A percentile compares a stretch with the other conserved stretches of the same genome.
These are phyloP conservation scores for Microcyclosporella mali DNA, from an alignment of 2,329 filamentous ascomycete species.

Conservation along the genomic window DNA sequence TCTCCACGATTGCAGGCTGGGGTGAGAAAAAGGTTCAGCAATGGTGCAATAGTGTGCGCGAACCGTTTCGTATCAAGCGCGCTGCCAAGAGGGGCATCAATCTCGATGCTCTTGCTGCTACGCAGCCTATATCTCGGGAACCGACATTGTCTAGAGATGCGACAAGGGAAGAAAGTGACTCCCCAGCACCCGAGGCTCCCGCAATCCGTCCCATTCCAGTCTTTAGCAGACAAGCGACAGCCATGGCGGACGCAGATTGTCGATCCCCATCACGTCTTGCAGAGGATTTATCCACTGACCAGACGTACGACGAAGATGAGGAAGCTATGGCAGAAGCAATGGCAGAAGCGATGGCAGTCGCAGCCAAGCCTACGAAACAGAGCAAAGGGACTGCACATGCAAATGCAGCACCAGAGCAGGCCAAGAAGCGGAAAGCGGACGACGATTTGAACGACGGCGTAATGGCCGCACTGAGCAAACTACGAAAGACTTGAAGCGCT, in stretches of 20 bases:
- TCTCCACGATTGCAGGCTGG: conserved; percentile 82
- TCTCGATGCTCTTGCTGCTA: conserved; percentile 28
- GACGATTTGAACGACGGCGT: conserved; percentile 52
- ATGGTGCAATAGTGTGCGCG: conserved; percentile 75
- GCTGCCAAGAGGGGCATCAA: conserved; percentile 52
- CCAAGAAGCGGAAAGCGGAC: conserved; percentile 33
- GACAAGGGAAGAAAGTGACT: conserved; percentile 19
- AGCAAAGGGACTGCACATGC: conserved; percentile 1
- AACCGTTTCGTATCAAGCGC: conserved; percentile 74
- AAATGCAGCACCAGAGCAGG: conserved; percentile 2
- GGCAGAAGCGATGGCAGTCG: conserved; percentile 6
- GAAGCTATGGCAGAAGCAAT: conserved; percentile 37
- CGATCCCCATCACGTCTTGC: conserved; percentile 32
- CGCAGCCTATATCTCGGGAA: conserved; percentile 20
- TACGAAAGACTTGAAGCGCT: conserved; percentile 34
- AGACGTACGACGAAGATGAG: conserved; percentile 37
- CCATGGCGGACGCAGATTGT: conserved; percentile 34
- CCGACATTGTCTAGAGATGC: conserved; percentile 24
- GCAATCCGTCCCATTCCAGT: neutral
- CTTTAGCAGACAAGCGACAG: conserved; percentile 16
- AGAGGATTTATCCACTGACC: conserved; percentile 10
- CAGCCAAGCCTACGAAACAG: conserved; percentile 10
- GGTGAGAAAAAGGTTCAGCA: conserved; percentile 88
- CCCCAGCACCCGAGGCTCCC: neutral
- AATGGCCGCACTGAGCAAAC: conserved; percentile 51